Evolutionary conservation across 2,329 filamentous ascomycete species (phyloP).

Genomic region (Colletotrichum higginsianum): DNA sequence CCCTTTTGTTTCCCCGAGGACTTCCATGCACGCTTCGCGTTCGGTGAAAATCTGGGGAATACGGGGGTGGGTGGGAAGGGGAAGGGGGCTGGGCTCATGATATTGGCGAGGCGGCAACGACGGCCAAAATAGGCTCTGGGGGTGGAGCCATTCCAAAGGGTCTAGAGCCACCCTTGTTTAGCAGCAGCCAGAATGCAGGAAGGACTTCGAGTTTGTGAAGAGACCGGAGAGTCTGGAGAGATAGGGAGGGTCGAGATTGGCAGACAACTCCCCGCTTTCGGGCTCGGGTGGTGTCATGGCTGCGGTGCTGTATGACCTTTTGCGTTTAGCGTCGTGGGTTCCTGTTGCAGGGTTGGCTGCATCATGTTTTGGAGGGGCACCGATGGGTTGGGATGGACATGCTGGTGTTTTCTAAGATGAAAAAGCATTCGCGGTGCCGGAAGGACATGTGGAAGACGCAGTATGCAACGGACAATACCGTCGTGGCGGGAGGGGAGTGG

Average conservation of each 20-base stretch:
- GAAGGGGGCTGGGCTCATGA: neutral
- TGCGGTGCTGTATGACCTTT: constrained; percentile 16
- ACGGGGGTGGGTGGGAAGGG: constrained; percentile 4
- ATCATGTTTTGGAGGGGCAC: neutral
- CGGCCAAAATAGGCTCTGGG: neutral
- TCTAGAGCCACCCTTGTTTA: constrained; percentile 19
- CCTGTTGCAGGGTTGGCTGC: constrained; percentile 13
- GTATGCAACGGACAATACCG: constrained; percentile 9
- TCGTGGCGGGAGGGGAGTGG: constrained; percentile 18
- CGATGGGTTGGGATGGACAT: constrained; percentile 2
- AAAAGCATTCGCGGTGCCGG: too few species aligned
- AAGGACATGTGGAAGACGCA: neutral
- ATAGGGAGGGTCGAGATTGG: constrained; percentile 7
- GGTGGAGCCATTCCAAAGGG: constrained; percentile 13
- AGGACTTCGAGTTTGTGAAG: neutral
- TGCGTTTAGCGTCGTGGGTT: constrained; percentile 23
- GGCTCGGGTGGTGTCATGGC: constrained; percentile 32
- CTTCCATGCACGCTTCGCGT: neutral
- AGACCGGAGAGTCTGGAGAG: constrained; percentile 30
- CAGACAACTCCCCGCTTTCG: constrained; percentile 24
- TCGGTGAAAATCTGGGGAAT: constrained; percentile 38
- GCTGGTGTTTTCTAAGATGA: constrained; percentile 2
- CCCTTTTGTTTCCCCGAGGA: constrained; percentile 14
- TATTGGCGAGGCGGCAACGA: neutral
- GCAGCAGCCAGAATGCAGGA: neutral